phyloP scores from a whole-genome alignment of 306 rosid species.

The Vigna mungo region DNA sequence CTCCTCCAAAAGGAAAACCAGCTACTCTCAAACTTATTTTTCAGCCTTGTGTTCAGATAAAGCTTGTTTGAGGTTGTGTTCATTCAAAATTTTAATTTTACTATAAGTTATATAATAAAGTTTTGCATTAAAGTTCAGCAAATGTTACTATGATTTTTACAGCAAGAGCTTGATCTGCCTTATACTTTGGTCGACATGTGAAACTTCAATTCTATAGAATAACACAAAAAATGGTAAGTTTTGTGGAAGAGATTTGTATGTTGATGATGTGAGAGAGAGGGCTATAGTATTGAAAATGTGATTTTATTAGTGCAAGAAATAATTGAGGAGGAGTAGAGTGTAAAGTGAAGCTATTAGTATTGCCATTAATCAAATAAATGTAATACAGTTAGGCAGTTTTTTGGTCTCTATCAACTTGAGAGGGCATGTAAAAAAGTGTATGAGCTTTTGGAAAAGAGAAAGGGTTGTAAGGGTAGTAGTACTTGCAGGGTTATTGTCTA shows the following conservation, averaged over 20 bases:
- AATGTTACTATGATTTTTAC: too few relatives aligned
- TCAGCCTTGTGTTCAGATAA: not conserved
- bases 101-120: too few relatives aligned
- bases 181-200: too few relatives aligned
- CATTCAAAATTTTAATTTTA: too few relatives aligned
- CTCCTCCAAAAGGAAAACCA: conserved; percentile 28
- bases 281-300: too few relatives aligned
- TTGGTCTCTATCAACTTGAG: conserved; percentile 1
- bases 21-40: conserved; percentile 34
- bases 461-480: not conserved
- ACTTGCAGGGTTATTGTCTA: not conserved
- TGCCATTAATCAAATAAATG: not conserved
- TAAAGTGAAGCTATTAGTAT: not conserved
- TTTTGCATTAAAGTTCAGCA: too few relatives aligned
- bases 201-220: too few relatives aligned
- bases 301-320: not conserved
- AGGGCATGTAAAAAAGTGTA: conserved; percentile 6
- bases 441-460: conserved; percentile 2
- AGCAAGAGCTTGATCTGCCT: too few relatives aligned
- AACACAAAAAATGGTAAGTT: too few relatives aligned
- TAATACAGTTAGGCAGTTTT: not conserved
- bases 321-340: not conserved
- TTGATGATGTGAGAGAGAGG: too few relatives aligned
- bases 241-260: too few relatives aligned
- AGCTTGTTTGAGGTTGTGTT: not conserved